Percentiles rank a stretch among this genome's conserved stretches.
Conservation (phyloP, 768 basidiomycete species). For the Hebeloma cylindrosporum region DNA sequence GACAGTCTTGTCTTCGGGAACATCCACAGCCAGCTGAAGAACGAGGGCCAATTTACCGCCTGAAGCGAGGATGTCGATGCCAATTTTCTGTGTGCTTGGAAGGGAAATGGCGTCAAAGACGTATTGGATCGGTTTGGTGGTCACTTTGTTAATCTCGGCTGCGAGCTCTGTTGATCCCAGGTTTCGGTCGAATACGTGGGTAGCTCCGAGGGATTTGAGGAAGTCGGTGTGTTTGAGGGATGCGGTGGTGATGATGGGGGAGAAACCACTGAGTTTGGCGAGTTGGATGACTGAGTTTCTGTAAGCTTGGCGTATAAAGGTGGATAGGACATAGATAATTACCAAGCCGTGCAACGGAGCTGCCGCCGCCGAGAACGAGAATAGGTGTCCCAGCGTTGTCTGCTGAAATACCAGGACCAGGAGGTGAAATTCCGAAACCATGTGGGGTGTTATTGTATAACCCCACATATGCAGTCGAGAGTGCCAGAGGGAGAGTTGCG, state of each 20-base stretch:
- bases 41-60: conserved; percentile 12
- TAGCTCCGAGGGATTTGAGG: conserved; percentile 42
- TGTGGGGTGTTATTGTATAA: conserved; percentile 39
- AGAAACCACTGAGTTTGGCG: conserved; percentile 40
- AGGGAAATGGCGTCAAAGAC: conserved; percentile 29
- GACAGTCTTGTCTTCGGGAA: conserved; percentile 13
- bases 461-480: conserved; percentile 48
- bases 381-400: conserved; percentile 46
- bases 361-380: conserved; percentile 46
- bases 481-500: conserved; percentile 45
- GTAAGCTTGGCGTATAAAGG: no score
- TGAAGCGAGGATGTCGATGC: conserved; percentile 23
- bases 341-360: conserved; percentile 52
- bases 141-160: conserved; percentile 22
- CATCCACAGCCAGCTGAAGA: not conserved
- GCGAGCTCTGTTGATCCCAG: conserved; percentile 18
- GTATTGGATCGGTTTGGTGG: conserved; percentile 20
- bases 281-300: conserved; percentile 35
- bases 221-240: conserved; percentile 28
- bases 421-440: conserved; percentile 41
- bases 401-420: conserved; percentile 33
- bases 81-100: conserved; percentile 23
- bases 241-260: conserved; percentile 41
- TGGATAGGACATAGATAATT: no score
- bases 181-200: conserved; percentile 34